Base-by-base conservation (phyloP, 805 yeast species). In the Sugiyamaella floridensis region DNA sequence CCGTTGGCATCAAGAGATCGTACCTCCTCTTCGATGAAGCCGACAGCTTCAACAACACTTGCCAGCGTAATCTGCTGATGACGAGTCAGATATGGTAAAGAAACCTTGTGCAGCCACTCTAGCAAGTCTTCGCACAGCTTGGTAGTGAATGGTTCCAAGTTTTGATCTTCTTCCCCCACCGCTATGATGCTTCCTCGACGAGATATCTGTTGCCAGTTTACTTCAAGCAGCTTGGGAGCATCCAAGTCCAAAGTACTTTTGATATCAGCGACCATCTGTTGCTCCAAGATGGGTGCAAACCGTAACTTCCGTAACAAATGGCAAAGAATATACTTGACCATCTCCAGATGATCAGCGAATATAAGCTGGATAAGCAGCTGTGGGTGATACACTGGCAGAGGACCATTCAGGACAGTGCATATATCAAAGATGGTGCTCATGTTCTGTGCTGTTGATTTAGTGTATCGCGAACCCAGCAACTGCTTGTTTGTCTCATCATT, bases 341-440 rank as follows among this genome's bases (percentile, higher is more conserved):
- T 62, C 10, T 71, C 69, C 12, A 77, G 57, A 56, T 83, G 81
- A 26, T 82, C 83, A 58, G 80, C 77, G 60, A 85, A 82, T 16
- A 90, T 65, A 4, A 83, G 71, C 65, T 90, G 96, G 45, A 89
- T 82, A 47, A 90, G 67, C 50, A 88, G 77, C 66, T 89, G 96
- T 0, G 98, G 98, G 63, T 92, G 97, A 60, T 87, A 90, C 0
- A 89, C 70, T 0, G 97, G 97, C 14, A 92, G 67, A 0, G 95
- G 93, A 32, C 97, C 97, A 69, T 90, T 90, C 51, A 90, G 69
- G 4, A 89, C 83, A 14, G 87, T 72, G 48, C 85, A 86, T 53
- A 90, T 73, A 59, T 84, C 85, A 54, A 86, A 76, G 2, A 90
- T 77, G 20, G 67, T 67, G 16, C 57, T 56, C 46, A 43, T 50